Evolutionary conservation across 2,329 filamentous ascomycete genomes (phyloP).

Genomic region (Diplocarpon rosae): DNA sequence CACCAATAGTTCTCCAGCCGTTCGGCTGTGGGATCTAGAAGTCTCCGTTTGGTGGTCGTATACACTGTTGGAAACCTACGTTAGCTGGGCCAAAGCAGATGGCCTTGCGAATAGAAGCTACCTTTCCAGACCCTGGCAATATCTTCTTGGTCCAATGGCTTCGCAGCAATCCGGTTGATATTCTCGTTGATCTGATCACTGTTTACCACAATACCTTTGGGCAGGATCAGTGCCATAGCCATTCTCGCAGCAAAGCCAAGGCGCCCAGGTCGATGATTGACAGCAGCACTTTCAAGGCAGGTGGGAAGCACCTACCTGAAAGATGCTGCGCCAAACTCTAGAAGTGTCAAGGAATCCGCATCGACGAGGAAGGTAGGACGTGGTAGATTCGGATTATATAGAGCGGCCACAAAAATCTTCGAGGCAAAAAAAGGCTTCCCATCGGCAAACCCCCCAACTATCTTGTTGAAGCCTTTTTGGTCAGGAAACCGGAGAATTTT

Average conservation of each 20-base stretch:
- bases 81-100: slow-evolving; percentile 5
- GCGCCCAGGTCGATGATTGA: slow-evolving; percentile 11
- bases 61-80: slow-evolving; percentile 36
- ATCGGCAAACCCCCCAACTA: too few species aligned
- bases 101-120: slow-evolving; percentile 22
- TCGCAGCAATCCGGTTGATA: slow-evolving; percentile 38
- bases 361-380: not conserved
- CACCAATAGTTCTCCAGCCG: slow-evolving; percentile 57
- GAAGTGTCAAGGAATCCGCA: not conserved
- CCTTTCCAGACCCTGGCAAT: slow-evolving; percentile 47
- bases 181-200: slow-evolving; percentile 40
- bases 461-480: too few species aligned
- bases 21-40: slow-evolving; percentile 50
- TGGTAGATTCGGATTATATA: too few species aligned
- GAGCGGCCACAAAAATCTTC: too few species aligned
- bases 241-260: not conserved
- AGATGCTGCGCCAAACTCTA: slow-evolving; percentile 21
- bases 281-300: slow-evolving; percentile 25
- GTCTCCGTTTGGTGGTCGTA: slow-evolving; percentile 45
- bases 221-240: slow-evolving; percentile 35
- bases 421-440: too few species aligned
- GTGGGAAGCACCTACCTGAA: slow-evolving; percentile 22
- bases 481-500: too few species aligned
- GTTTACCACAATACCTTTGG: slow-evolving; percentile 47
- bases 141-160: slow-evolving; percentile 35